phyloP scores from a whole-genome alignment of 1,284 basidiomycete genomes.

The Sanghuangporus weigelae region DNA sequence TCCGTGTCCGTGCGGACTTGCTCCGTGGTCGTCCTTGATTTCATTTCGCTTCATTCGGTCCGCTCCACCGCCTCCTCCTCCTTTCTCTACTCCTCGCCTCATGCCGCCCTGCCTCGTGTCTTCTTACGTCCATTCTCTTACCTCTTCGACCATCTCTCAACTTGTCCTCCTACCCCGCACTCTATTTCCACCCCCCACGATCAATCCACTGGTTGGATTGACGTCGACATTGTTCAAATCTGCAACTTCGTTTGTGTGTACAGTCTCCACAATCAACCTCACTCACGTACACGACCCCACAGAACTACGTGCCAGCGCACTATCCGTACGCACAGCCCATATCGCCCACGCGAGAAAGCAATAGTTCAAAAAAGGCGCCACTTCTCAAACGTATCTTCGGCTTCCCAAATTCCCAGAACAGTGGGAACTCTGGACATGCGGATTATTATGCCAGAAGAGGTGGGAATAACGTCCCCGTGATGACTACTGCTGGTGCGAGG shows the following conservation, averaged over 20 bases:
- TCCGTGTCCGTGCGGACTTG: background rate
- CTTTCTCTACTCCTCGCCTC: background rate
- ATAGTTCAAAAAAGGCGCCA: constrained; percentile 5
- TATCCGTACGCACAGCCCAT: background rate
- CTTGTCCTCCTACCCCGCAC: background rate
- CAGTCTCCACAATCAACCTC: constrained; percentile 3
- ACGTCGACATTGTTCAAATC: background rate
- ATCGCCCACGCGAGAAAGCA: constrained; percentile 2
- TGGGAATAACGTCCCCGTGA: background rate
- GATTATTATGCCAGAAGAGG: background rate
- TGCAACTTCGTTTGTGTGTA: too few relatives aligned
- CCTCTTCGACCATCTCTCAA: too few relatives aligned
- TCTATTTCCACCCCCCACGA: background rate
- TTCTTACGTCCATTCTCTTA: background rate
- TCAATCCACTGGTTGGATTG: background rate
- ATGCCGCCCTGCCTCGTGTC: background rate
- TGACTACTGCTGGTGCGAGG: background rate
- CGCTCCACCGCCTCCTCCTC: background rate
- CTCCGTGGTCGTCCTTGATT: background rate
- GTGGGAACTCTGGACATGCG: background rate
- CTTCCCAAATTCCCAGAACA: background rate
- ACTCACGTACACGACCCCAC: background rate
- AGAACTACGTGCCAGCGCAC: constrained; percentile 1
- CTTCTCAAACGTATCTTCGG: constrained; percentile 13
- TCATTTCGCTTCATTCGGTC: background rate